phyloP scores from a whole-genome alignment of 148 eudicot species.

The Vaccinium darrowii region DNA sequence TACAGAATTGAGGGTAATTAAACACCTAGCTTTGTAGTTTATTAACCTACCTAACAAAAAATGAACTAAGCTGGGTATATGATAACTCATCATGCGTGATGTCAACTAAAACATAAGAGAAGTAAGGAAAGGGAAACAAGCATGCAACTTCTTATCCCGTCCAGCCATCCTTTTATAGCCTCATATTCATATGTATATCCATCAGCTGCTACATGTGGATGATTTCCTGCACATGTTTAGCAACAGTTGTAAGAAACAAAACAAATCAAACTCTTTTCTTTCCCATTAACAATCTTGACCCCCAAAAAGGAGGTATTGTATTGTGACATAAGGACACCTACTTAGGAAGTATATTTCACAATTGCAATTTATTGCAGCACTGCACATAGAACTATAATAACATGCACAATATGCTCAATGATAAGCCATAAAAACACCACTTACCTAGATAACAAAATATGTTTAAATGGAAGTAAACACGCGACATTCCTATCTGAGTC shows the following conservation, averaged over 20 bases:
- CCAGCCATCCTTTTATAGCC: conserved; percentile 84
- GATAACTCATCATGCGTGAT: not conserved
- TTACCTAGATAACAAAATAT: not conserved
- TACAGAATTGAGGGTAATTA: too few relatives aligned
- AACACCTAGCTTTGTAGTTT: too few relatives aligned
- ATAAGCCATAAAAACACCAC: not conserved
- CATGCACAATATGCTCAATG: too few relatives aligned
- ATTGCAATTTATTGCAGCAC: too few relatives aligned
- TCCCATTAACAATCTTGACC: not conserved
- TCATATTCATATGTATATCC: conserved; percentile 90
- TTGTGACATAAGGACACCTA: too few relatives aligned
- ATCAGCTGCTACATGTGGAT: conserved; percentile 92
- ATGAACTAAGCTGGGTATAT: not conserved
- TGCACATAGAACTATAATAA: too few relatives aligned
- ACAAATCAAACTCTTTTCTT: not conserved
- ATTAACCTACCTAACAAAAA: too few relatives aligned
- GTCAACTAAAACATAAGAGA: not conserved
- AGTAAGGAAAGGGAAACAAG: not conserved
- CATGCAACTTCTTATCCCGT: conserved; percentile 25
- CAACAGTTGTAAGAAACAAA: not conserved
- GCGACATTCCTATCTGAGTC: not conserved
- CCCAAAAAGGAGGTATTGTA: not conserved
- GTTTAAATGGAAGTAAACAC: not conserved
- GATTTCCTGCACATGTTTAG: conserved; percentile 52
- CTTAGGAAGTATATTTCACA: too few relatives aligned